Conservation (phyloP, 2,329 filamentous ascomycete species). For the Colletotrichum cereale region DNA sequence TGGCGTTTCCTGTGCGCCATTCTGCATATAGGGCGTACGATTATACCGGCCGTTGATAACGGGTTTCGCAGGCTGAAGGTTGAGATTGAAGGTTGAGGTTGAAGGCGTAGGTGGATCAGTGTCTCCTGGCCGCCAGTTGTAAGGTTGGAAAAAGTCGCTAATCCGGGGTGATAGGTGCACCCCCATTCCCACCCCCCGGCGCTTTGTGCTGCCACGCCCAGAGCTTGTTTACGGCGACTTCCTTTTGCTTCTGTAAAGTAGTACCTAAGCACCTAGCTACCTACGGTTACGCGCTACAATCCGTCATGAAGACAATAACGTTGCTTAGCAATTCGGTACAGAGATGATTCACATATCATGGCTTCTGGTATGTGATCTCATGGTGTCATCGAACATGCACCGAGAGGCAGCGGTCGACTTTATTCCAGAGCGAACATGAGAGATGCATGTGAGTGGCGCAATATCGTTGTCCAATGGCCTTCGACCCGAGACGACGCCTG, state of each 20-base stretch:
- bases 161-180: constrained; percentile 22
- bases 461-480: neutral
- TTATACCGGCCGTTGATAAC: neutral
- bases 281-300: neutral
- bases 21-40: neutral
- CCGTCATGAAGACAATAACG: neutral
- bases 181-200: neutral
- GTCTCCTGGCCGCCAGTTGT: neutral
- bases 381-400: neutral
- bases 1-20: constrained; percentile 61
- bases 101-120: constrained; percentile 6
- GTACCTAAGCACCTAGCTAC: too few species aligned
- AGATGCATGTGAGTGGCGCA: neutral
- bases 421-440: neutral
- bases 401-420: neutral
- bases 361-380: neutral
- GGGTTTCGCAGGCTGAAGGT: neutral
- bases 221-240: constrained; percentile 18
- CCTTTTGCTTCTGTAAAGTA: neutral
- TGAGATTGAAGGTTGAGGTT: too few species aligned
- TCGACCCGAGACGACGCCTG: neutral
- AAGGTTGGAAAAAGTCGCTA: constrained; percentile 35
- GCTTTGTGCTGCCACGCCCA: constrained; percentile 23
- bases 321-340: neutral
- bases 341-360: neutral